Conservation (phyloP, 108 stramenopile species). For the Cyclostephanos invisitatus region DNA sequence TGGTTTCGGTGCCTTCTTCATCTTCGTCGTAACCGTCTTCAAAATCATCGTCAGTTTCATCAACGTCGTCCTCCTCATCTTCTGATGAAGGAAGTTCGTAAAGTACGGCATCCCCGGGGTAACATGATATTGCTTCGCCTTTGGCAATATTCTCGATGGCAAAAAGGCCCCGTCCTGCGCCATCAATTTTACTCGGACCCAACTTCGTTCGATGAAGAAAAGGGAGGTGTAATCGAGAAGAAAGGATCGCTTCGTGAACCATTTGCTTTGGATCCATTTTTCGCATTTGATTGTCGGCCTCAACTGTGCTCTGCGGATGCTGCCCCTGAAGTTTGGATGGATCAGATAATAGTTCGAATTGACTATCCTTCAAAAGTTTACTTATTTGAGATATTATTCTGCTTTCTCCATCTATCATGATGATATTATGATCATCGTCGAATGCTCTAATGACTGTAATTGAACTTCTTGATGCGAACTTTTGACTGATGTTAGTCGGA, state of each 20-base stretch:
- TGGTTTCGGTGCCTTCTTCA: constrained; percentile 22
- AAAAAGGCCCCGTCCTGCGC: constrained; percentile 46
- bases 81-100: constrained; percentile 19
- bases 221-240: constrained; percentile 24
- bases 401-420: constrained; percentile 6
- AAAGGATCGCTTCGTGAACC: constrained; percentile 34
- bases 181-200: constrained; percentile 24
- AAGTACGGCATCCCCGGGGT: constrained; percentile 51
- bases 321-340: constrained; percentile 1
- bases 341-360: constrained; percentile 3
- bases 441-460: background rate
- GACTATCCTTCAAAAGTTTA: background rate
- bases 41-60: constrained; percentile 18
- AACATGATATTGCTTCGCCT: constrained; percentile 50
- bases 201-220: constrained; percentile 25
- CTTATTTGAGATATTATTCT: constrained; percentile 2
- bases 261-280: constrained; percentile 9
- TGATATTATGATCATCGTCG: background rate
- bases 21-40: constrained; percentile 24
- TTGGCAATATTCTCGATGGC: constrained; percentile 31
- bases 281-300: constrained; percentile 11
- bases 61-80: background rate
- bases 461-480: background rate
- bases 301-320: constrained; percentile 18
- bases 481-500: background rate